Conservation (phyloP, 1,284 basidiomycete species). For the Trichosporon sp. region DNA sequence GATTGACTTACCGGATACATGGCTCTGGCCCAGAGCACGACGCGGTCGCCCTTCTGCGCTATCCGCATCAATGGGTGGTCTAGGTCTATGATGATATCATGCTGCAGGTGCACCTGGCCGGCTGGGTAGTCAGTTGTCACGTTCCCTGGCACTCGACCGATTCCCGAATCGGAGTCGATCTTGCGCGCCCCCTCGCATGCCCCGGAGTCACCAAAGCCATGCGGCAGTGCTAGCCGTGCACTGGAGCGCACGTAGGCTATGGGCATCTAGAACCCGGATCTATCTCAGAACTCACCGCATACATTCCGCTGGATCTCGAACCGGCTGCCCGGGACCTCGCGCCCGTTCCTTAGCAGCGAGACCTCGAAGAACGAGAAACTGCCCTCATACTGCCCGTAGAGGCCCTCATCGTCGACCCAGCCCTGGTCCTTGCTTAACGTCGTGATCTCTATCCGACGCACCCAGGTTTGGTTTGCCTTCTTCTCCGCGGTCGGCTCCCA, state of each 20-base stretch:
- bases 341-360: slow-evolving; percentile 41
- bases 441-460: slow-evolving; percentile 40
- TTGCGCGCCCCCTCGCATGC: neutral
- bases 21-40: slow-evolving; percentile 50
- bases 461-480: slow-evolving; percentile 28
- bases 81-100: slow-evolving; percentile 35
- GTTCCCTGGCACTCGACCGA: neutral
- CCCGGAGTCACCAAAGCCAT: neutral
- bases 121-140: slow-evolving; percentile 32
- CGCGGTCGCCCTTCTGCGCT: slow-evolving; percentile 42
- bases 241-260: neutral
- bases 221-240: neutral
- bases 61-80: slow-evolving; percentile 37
- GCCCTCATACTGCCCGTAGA: slow-evolving; percentile 47
- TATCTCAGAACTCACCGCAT: slow-evolving; percentile 38
- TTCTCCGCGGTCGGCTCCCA: slow-evolving; percentile 9
- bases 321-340: slow-evolving; percentile 42
- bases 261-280: neutral
- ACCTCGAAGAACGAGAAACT: slow-evolving; percentile 52
- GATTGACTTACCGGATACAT: slow-evolving; percentile 43
- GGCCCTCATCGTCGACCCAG: slow-evolving; percentile 36
- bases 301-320: slow-evolving; percentile 46
- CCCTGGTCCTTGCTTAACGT: slow-evolving; percentile 50
- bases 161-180: neutral
- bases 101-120: slow-evolving; percentile 48